These are phyloP conservation scores for Closterium sp. DNA, from an alignment of 139 green algal genomes.

Conservation along the genomic window DNA sequence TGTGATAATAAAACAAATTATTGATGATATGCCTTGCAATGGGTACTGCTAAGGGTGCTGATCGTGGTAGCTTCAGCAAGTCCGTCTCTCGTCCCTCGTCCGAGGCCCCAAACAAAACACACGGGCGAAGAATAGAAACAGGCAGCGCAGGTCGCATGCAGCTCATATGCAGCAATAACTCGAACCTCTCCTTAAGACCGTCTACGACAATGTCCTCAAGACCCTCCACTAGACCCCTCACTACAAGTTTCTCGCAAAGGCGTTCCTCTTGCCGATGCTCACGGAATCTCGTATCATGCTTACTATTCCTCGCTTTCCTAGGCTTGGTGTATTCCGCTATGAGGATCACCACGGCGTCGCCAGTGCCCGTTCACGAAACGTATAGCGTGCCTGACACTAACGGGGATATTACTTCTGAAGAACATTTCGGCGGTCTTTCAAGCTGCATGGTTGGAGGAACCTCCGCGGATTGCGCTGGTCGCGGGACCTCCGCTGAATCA, in stretches of 20 bases:
- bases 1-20: not conserved
- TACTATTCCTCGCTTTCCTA: not conserved
- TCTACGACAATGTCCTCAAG: not conserved
- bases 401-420: not conserved
- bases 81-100: not conserved
- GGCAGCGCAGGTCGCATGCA: not conserved
- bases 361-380: not conserved
- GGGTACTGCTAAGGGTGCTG: not conserved
- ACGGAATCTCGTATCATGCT: not conserved
- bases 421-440: not conserved
- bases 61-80: not conserved
- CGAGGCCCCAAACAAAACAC: not conserved
- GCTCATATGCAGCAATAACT: not conserved
- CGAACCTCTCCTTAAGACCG: not conserved
- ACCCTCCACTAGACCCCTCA: not conserved
- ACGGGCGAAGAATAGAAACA: not conserved
- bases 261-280: not conserved
- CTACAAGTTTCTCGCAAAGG: not conserved
- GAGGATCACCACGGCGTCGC: not conserved
- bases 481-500: not conserved
- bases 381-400: not conserved
- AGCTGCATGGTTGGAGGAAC: not conserved
- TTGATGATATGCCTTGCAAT: not conserved
- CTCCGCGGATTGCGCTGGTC: not conserved
- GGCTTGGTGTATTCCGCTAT: not conserved